A percentile compares a stretch with the other conserved stretches of the same genome.
These are phyloP conservation scores for Cyphellophora attinorum DNA, from an alignment of 2,329 filamentous ascomycete genomes.

Conservation along the genomic window DNA sequence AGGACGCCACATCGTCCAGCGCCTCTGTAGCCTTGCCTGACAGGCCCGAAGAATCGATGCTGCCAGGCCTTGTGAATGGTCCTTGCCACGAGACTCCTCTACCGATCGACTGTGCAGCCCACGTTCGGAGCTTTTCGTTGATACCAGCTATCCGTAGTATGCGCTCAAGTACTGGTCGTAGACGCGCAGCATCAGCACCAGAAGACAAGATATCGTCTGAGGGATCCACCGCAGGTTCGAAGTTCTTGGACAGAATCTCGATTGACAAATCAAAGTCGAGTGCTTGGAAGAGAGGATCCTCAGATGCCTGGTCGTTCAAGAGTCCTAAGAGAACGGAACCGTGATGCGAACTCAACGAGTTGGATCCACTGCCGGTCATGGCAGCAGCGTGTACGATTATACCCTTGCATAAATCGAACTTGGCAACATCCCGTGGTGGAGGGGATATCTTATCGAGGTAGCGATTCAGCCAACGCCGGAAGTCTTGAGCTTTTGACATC, in stretches of 20 bases:
- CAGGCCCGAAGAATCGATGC: background rate
- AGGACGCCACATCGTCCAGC: constrained; percentile 6
- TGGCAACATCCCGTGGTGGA: background rate
- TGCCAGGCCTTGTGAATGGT: background rate
- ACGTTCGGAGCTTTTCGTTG: constrained; percentile 63
- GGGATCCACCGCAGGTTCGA: constrained; percentile 50
- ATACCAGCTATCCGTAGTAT: constrained; percentile 58
- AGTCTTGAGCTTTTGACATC: constrained; percentile 62
- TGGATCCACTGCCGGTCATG: constrained; percentile 60
- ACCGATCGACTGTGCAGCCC: constrained; percentile 78
- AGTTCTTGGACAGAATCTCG: constrained; percentile 64
- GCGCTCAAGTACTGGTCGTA: constrained; percentile 63
- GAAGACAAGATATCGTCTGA: constrained; percentile 58
- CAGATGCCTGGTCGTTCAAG: constrained; percentile 59
- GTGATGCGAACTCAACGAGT: constrained; percentile 61
- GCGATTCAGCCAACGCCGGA: constrained; percentile 68
- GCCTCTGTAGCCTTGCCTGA: constrained; percentile 1
- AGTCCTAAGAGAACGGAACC: constrained; percentile 72
- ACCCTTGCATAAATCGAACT: constrained; percentile 42
- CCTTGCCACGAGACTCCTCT: constrained; percentile 44
- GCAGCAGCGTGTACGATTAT: constrained; percentile 61
- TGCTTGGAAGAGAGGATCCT: constrained; percentile 56
- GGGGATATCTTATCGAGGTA: constrained; percentile 56
- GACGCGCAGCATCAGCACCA: constrained; percentile 53
- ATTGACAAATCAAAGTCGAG: constrained; percentile 63